phyloP scores from a whole-genome alignment of 2,329 filamentous ascomycete species.

The Epichloe typhina region DNA sequence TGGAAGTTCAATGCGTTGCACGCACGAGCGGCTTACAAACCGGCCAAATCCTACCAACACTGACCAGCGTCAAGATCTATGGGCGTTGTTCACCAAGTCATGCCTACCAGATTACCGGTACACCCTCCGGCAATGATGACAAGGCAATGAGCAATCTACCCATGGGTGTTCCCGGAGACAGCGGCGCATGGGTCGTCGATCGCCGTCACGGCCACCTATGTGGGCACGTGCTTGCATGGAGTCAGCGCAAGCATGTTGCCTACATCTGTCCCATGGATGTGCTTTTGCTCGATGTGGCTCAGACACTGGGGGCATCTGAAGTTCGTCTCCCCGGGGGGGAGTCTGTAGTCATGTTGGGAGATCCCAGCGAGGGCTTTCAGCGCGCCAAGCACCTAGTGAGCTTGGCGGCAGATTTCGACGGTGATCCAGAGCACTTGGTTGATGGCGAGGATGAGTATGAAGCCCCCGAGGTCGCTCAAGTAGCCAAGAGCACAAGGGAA shows the following conservation, averaged over 20 bases:
- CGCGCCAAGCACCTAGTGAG: neutral
- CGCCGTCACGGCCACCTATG: conserved; percentile 66
- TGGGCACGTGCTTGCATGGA: conserved; percentile 85
- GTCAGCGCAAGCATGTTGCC: conserved; percentile 62
- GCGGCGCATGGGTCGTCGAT: conserved; percentile 85
- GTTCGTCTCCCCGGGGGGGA: conserved; percentile 53
- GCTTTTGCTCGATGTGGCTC: conserved; percentile 70
- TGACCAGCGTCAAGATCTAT: conserved; percentile 78
- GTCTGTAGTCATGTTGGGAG: conserved; percentile 21
- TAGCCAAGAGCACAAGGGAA: conserved; percentile 6
- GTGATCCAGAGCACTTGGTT: conserved; percentile 16
- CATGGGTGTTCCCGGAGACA: conserved; percentile 70
- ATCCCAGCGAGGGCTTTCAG: conserved; percentile 1
- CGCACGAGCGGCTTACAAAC: conserved; percentile 74
- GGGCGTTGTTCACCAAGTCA: conserved; percentile 71
- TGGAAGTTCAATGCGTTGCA: conserved; percentile 77
- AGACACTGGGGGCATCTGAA: conserved; percentile 56
- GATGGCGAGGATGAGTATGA: conserved; percentile 15
- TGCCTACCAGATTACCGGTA: conserved; percentile 46
- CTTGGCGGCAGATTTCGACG: conserved; percentile 5
- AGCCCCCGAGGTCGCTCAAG: neutral
- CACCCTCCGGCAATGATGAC: conserved; percentile 9
- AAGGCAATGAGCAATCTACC: conserved; percentile 17
- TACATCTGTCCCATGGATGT: conserved; percentile 96
- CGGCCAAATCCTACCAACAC: conserved; percentile 62